A percentile compares a stretch with the other conserved stretches of the same genome.
These are phyloP conservation scores for Vitis hybrid DNA, from an alignment of 177 flowering plant species.

Conservation along the genomic window DNA sequence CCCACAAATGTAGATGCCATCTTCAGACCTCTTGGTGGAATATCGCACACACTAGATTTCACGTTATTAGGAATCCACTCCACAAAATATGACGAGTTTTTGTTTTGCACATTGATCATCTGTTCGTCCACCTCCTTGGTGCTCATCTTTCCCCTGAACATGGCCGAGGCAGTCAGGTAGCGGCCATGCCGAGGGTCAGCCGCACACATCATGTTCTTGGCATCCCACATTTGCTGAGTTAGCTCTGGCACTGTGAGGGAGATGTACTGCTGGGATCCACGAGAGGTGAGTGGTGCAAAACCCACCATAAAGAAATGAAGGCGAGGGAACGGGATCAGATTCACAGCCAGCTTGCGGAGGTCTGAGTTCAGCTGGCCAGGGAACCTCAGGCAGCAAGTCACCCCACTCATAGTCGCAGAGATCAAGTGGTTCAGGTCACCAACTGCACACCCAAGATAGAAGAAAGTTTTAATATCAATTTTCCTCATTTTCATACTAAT, in stretches of 20 bases:
- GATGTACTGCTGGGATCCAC: slow-evolving; percentile 76
- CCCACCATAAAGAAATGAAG: slow-evolving; percentile 84
- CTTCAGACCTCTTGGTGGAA: slow-evolving; percentile 66
- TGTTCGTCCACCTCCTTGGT: slow-evolving; percentile 83
- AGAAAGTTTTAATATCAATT: not conserved
- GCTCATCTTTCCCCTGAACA: slow-evolving; percentile 86
- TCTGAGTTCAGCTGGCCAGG: slow-evolving; percentile 87
- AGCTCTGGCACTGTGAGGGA: slow-evolving; percentile 82
- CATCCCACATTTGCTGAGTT: slow-evolving; percentile 83
- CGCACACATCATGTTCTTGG: slow-evolving; percentile 87
- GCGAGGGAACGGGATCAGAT: slow-evolving; percentile 79
- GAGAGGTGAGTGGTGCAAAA: slow-evolving; percentile 78
- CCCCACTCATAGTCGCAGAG: slow-evolving; percentile 86
- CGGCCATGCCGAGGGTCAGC: slow-evolving; percentile 85
- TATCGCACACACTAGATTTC: slow-evolving; percentile 76
- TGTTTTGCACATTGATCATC: slow-evolving; percentile 80
- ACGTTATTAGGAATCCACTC: slow-evolving; percentile 87
- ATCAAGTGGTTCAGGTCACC: slow-evolving; percentile 83
- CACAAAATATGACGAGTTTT: slow-evolving; percentile 79
- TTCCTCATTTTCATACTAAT: not conserved
- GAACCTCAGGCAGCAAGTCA: slow-evolving; percentile 81
- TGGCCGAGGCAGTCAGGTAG: slow-evolving; percentile 77
- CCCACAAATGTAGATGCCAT: slow-evolving; percentile 78
- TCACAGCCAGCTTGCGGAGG: slow-evolving; percentile 73
- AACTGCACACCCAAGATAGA: slow-evolving; percentile 41